These are phyloP conservation scores for Xerocomus cyaneibrunnescens DNA, from an alignment of 1,284 basidiomycete species.

Conservation along the genomic window DNA sequence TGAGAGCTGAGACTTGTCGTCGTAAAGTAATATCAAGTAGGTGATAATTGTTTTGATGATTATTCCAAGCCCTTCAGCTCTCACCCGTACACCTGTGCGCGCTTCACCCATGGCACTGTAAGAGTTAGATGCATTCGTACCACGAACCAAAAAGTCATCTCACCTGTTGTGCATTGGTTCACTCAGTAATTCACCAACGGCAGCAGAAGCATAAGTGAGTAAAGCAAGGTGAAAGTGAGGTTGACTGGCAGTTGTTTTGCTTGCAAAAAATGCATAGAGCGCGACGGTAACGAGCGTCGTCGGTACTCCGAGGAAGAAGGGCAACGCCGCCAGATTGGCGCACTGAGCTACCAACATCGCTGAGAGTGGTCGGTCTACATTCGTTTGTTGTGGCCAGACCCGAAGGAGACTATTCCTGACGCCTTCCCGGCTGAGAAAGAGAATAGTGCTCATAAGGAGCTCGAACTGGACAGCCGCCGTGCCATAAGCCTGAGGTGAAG, in stretches of 20 bases:
- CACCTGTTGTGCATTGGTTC: constrained; percentile 84
- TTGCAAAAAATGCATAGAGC: constrained; percentile 51
- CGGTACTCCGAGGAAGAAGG: constrained; percentile 57
- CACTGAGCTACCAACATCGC: constrained; percentile 22
- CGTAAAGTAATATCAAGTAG: constrained; percentile 59
- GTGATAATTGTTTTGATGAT: constrained; percentile 72
- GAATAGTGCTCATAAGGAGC: constrained; percentile 81
- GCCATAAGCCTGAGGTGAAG: constrained; percentile 84
- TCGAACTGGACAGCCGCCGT: constrained; percentile 88
- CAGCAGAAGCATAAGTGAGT: constrained; percentile 68
- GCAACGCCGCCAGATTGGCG: constrained; percentile 56
- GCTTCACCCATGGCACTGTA: constrained; percentile 66
- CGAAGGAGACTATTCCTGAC: constrained; percentile 79
- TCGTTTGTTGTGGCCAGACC: constrained; percentile 34
- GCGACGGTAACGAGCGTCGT: constrained; percentile 47
- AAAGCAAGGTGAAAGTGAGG: constrained; percentile 66
- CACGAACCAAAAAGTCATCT: constrained; percentile 24
- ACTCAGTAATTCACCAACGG: constrained; percentile 72
- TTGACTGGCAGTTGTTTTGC: constrained; percentile 55
- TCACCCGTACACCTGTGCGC: constrained; percentile 66
- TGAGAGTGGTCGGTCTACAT: constrained; percentile 15
- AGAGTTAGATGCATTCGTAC: constrained; percentile 13
- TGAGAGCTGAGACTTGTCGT: constrained; percentile 32
- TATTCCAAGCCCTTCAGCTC: constrained; percentile 82
- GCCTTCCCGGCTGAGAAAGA: constrained; percentile 92